Conservation (phyloP, 225 moss, liverwort and hornwort genomes). For the Climacium dendroides region DNA sequence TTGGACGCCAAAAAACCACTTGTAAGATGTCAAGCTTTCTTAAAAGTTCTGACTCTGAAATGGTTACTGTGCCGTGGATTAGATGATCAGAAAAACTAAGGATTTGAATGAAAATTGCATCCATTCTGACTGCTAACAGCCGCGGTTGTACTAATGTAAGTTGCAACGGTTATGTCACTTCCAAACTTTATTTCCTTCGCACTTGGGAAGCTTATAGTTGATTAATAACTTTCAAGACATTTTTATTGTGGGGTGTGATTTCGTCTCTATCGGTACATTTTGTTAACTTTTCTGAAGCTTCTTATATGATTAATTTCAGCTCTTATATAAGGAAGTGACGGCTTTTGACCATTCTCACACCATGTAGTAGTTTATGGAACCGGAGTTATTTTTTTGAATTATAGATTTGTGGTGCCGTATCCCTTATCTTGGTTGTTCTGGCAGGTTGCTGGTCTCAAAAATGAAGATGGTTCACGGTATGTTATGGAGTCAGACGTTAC, state of each 20-base stretch:
- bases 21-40: constrained; percentile 31
- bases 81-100: not conserved
- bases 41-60: not conserved
- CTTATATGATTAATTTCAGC: not conserved
- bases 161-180: not conserved
- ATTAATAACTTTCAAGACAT: not conserved
- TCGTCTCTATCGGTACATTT: not conserved
- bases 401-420: not conserved
- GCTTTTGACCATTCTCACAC: not conserved
- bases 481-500: constrained; percentile 59
- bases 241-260: not conserved
- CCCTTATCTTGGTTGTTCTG: not conserved
- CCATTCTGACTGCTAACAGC: not conserved
- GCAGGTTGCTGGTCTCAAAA: constrained; percentile 74
- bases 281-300: not conserved
- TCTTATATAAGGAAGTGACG: not conserved
- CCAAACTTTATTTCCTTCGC: not conserved
- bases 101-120: not conserved
- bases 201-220: not conserved
- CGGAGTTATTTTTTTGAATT: not conserved
- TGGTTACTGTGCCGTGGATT: not conserved
- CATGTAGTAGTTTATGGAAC: not conserved
- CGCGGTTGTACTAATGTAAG: not conserved
- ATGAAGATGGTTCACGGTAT: constrained; percentile 62
- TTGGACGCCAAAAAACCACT: constrained; percentile 30